Base-by-base conservation (phyloP, 441 rosid species). In the Sinapis alba region DNA sequence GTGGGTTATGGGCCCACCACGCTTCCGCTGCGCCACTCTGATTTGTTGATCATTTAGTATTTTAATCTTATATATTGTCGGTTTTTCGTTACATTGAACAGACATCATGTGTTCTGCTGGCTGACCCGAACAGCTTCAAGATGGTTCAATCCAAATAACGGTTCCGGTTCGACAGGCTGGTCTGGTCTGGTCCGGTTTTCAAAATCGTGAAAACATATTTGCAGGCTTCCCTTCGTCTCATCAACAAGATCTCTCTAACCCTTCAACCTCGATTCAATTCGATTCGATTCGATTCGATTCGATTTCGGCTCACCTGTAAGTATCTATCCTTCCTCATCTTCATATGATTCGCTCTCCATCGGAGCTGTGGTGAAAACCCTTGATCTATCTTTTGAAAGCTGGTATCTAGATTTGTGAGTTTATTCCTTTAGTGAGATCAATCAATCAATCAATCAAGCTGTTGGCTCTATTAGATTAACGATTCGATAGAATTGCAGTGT, bases 1-100 rank as follows among this genome's bases (percentile, higher is more conserved):
- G 90, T 90, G 93, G 92, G 92, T 91, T 90, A 91, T 93, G 96
- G 90, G 92, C 93, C 93, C 90, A 88, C 94, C 93, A 89, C 92
- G 87, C 93, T 87, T 91, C n/a, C n/a, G n/a, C n/a, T n/a, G n/a
- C n/a, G n/a, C n/a, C n/a, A n/a, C n/a, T n/a, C n/a, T n/a, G n/a
- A n/a, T n/a, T n/a, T n/a, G n/a, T n/a, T n/a, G n/a, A n/a, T n/a
- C n/a, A n/a, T n/a, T n/a, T n/a, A n/a, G n/a, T n/a, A n/a, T n/a
- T n/a, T n/a, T n/a, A n/a, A n/a, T n/a, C n/a, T n/a, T n/a, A n/a
- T n/a, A n/a, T n/a, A n/a, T n/a, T n/a, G n/a, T n/a, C n/a, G n/a
- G n/a, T n/a, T n/a, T n/a, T n/a, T n/a, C n/a, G n/a, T n/a, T n/a
- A n/a, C n/a, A n/a, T n/a, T n/a, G n/a, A n/a, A n/a, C n/a, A n/a